These are phyloP conservation scores for Talaromyces trachyspermus DNA, from an alignment of 495 filamentous ascomycete species.

Conservation along the genomic window DNA sequence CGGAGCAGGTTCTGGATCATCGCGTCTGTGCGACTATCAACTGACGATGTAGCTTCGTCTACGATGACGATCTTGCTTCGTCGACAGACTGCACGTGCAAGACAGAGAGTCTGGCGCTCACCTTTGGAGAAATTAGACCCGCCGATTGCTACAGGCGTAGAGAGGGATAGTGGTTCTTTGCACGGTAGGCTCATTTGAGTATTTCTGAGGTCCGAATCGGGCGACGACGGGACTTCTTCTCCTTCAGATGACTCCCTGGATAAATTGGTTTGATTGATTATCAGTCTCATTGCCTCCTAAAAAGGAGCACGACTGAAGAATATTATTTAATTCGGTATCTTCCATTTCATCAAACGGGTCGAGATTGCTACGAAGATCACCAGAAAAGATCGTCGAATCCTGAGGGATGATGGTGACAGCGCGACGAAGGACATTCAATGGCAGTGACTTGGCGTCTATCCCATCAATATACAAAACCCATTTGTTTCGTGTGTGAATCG, in stretches of 20 bases:
- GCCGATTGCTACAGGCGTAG: not conserved
- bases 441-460: not conserved
- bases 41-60: slow-evolving; percentile 52
- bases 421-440: not conserved
- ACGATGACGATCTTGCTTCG: slow-evolving; percentile 51
- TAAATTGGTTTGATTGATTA: not conserved
- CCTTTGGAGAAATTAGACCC: slow-evolving; percentile 54
- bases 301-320: not conserved
- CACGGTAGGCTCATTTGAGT: not conserved
- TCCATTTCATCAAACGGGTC: not conserved
- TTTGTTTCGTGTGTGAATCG: not conserved
- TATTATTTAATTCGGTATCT: not conserved
- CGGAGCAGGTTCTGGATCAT: slow-evolving; percentile 43
- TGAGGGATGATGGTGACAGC: not conserved
- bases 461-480: not conserved
- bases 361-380: not conserved
- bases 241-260: not conserved
- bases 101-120: slow-evolving; percentile 77
- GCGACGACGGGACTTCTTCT: not conserved
- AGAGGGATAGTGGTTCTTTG: not conserved
- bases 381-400: not conserved
- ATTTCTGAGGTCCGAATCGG: not conserved
- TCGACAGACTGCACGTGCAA: slow-evolving; percentile 63
- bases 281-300: not conserved
- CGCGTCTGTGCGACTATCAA: slow-evolving; percentile 49